Percentiles rank a stretch among this genome's conserved stretches.
Evolutionary conservation across 345 rosid genomes (phyloP).

Genomic region (Citrus mangshanensis): DNA sequence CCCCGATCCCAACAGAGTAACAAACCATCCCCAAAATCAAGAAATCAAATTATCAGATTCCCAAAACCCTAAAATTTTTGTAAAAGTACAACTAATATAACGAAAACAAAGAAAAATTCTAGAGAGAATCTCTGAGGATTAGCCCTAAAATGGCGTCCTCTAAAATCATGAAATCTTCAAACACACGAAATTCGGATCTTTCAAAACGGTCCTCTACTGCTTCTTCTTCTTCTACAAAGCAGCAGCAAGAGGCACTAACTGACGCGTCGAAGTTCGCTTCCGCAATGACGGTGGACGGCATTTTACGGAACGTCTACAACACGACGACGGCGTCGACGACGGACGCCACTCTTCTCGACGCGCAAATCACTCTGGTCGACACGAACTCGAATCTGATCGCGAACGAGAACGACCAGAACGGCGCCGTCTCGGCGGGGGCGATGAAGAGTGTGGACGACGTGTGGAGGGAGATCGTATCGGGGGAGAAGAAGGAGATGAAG

Average conservation of each 20-base stretch:
- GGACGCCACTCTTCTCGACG: slow-evolving; percentile 46
- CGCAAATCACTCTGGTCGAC: slow-evolving; percentile 40
- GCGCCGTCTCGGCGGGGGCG: slow-evolving; percentile 8
- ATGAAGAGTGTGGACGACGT: slow-evolving; percentile 62
- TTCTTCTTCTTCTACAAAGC: slow-evolving; percentile 23
- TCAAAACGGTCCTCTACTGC: slow-evolving; percentile 51
- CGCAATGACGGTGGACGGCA: slow-evolving; percentile 48
- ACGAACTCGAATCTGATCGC: slow-evolving; percentile 8
- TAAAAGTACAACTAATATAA: background rate
- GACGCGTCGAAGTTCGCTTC: slow-evolving; percentile 13
- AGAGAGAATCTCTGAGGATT: background rate
- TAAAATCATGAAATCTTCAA: slow-evolving; percentile 61
- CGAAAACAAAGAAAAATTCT: slow-evolving; percentile 3
- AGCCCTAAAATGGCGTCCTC: slow-evolving; percentile 59
- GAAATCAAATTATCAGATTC: background rate
- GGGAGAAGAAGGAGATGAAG: slow-evolving; percentile 61
- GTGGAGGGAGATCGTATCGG: slow-evolving; percentile 86
- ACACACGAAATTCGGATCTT: slow-evolving; percentile 58
- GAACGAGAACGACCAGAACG: slow-evolving; percentile 7
- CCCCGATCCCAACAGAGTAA: slow-evolving; percentile 41
- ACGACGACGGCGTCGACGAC: slow-evolving; percentile 25
- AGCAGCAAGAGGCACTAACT: slow-evolving; percentile 11
- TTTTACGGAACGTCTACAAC: slow-evolving; percentile 29
- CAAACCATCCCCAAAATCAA: slow-evolving; percentile 16
- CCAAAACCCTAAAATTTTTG: background rate